phyloP scores from a whole-genome alignment of 176 grass and related monocot genomes.

The Neostapfia colusana region DNA sequence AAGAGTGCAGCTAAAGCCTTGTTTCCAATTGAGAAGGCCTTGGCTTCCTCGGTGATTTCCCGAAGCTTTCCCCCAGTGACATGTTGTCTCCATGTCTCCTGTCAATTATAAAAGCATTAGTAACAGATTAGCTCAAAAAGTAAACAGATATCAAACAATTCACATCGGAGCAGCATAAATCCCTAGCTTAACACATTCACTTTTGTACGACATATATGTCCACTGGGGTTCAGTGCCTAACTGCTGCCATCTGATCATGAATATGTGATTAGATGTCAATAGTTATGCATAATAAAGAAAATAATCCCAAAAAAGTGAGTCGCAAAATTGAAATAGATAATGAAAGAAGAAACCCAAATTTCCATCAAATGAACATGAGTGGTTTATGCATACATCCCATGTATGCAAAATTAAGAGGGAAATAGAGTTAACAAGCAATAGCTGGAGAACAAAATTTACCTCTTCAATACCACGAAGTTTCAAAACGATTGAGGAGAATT shows the following conservation, averaged over 20 bases:
- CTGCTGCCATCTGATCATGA: background rate
- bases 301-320: background rate
- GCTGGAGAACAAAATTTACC: constrained; percentile 42
- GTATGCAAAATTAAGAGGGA: background rate
- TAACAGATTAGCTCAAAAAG: constrained; percentile 1
- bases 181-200: constrained; percentile 21
- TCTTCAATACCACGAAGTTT: constrained; percentile 98
- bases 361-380: background rate
- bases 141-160: constrained; percentile 14
- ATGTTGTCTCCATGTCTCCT: constrained; percentile 98
- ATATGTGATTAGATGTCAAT: background rate
- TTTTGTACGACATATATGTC: background rate
- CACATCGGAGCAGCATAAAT: constrained; percentile 33
- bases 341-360: background rate
- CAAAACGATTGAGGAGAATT: constrained; percentile 86
- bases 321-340: background rate
- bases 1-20: constrained; percentile 90
- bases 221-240: background rate
- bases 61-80: constrained; percentile 92
- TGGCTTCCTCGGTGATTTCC: constrained; percentile 95
- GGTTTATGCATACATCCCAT: background rate
- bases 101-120: constrained; percentile 35
- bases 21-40: constrained; percentile 90
- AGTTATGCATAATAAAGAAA: background rate
- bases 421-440: background rate